A percentile compares a stretch with the other conserved stretches of the same genome.
Evolutionary conservation across 169 alveolate genomes (phyloP).

Genomic region (Theileria parva): DNA sequence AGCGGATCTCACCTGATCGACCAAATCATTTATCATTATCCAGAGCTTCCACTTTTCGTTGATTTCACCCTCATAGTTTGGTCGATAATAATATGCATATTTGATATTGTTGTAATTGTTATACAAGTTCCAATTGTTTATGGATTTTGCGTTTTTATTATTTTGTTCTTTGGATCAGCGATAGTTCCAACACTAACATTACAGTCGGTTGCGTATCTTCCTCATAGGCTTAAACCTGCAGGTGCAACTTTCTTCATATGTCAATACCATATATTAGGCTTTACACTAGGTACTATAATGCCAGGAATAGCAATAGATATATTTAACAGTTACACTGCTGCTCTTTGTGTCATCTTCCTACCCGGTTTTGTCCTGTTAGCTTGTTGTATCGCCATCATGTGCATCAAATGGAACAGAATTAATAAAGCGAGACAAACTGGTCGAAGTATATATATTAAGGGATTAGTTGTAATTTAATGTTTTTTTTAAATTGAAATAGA

Average conservation of each 20-base stretch:
- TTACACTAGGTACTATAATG: conserved; percentile 40
- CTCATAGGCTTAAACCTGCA: conserved; percentile 48
- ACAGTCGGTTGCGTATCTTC: conserved; percentile 26
- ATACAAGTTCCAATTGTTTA: neutral
- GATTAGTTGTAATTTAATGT: neutral
- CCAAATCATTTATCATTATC: conserved; percentile 76
- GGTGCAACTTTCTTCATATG: conserved; percentile 61
- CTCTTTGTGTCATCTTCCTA: conserved; percentile 7
- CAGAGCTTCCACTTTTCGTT: conserved; percentile 18
- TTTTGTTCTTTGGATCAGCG: conserved; percentile 54
- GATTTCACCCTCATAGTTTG: neutral
- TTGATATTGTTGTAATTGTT: conserved; percentile 24
- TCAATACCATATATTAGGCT: conserved; percentile 58
- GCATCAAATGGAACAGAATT: neutral
- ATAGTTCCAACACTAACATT: conserved; percentile 57
- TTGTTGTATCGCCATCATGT: neutral
- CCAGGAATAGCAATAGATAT: conserved; percentile 61
- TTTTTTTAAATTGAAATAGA: neutral
- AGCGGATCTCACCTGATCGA: conserved; percentile 84
- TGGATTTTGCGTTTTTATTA: conserved; percentile 27
- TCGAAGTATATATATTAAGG: neutral
- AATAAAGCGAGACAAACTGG: neutral
- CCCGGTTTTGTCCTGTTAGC: conserved; percentile 10
- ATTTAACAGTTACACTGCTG: conserved; percentile 3
- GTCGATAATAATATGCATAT: neutral